Conservation (phyloP, 2,329 filamentous ascomycete genomes). For the Colletotrichum cordylinicola region DNA sequence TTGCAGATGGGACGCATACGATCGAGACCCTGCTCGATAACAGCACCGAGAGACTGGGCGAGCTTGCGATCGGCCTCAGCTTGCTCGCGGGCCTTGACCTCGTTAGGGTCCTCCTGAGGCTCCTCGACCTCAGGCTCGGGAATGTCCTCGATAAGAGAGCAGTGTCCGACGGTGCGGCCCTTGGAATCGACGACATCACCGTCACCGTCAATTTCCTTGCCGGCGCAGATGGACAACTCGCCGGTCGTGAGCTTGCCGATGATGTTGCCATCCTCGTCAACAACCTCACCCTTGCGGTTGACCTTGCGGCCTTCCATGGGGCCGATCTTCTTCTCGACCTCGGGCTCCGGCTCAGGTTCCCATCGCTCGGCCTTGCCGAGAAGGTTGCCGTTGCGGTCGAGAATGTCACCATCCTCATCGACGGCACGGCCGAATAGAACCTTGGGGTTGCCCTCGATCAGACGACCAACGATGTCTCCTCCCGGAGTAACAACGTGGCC, state of each 20-base stretch:
- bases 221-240: constrained; percentile 67
- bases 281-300: constrained; percentile 64
- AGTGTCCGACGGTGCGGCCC: constrained; percentile 71
- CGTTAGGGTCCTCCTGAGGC: constrained; percentile 43
- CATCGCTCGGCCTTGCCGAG: constrained; percentile 65
- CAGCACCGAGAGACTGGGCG: constrained; percentile 75
- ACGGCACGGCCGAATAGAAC: constrained; percentile 74
- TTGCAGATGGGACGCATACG: constrained; percentile 85
- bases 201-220: constrained; percentile 74
- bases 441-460: constrained; percentile 75
- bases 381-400: constrained; percentile 74
- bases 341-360: constrained; percentile 50
- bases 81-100: constrained; percentile 61
- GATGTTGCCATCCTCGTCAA: constrained; percentile 63
- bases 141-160: constrained; percentile 69
- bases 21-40: constrained; percentile 81
- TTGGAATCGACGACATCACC: constrained; percentile 75
- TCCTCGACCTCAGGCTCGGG: constrained; percentile 53
- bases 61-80: constrained; percentile 75
- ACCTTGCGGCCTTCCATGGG: constrained; percentile 60
- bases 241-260: constrained; percentile 74
- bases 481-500: constrained; percentile 70
- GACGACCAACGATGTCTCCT: constrained; percentile 75
- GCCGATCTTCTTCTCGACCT: constrained; percentile 56
- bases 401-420: constrained; percentile 82